Conservation (phyloP, 805 yeast species). For the Nakazawaea ambrosiae region DNA sequence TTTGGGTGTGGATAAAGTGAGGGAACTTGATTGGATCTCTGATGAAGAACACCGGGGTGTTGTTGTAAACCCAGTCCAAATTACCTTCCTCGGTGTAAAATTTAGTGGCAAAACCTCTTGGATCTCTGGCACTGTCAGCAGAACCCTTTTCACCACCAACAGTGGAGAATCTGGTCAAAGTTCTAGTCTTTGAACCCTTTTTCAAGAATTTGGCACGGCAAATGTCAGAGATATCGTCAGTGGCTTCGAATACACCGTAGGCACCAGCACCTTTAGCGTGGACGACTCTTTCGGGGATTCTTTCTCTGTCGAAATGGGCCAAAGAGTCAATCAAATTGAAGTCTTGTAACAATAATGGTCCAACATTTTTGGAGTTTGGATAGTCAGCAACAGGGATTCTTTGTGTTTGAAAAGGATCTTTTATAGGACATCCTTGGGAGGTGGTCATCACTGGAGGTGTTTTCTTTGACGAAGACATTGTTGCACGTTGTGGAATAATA, state of each 20-base stretch:
- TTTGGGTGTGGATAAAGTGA: slow-evolving; percentile 82
- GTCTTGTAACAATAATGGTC: slow-evolving; percentile 79
- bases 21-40: slow-evolving; percentile 86
- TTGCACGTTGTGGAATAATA: slow-evolving; percentile 19
- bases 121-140: slow-evolving; percentile 81
- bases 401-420: slow-evolving; percentile 71
- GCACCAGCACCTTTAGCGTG: slow-evolving; percentile 96
- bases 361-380: slow-evolving; percentile 26
- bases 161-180: slow-evolving; percentile 73
- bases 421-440: slow-evolving; percentile 70
- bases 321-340: slow-evolving; percentile 72
- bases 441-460: slow-evolving; percentile 57
- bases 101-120: slow-evolving; percentile 79
- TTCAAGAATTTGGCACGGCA: slow-evolving; percentile 65
- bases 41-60: slow-evolving; percentile 79
- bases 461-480: slow-evolving; percentile 7
- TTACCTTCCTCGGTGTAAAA: slow-evolving; percentile 81
- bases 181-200: slow-evolving; percentile 73
- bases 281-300: slow-evolving; percentile 89
- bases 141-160: slow-evolving; percentile 84
- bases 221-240: slow-evolving; percentile 74
- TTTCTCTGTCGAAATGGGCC: slow-evolving; percentile 84
- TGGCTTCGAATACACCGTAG: slow-evolving; percentile 77
- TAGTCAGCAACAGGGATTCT: slow-evolving; percentile 47
- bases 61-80: slow-evolving; percentile 79